Evolutionary conservation across 768 basidiomycete species (phyloP), one percentile per base, ranked within the genome.

Genomic region (Clathrus columnatus): DNA sequence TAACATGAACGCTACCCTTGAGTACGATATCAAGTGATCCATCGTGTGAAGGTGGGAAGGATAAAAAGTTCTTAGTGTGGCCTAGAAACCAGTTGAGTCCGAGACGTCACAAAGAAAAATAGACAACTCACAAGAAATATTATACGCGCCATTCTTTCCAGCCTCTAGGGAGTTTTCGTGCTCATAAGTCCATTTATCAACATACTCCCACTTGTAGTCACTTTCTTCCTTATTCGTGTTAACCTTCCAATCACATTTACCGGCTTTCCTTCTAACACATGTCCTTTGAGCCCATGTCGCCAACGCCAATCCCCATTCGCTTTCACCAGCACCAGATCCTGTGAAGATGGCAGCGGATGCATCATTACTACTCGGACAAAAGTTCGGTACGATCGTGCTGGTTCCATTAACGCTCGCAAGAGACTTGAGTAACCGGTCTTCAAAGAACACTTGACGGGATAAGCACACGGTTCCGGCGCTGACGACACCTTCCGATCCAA

Each of bases 321-420:
- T 62, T 27, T 53, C 56, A 32, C 59, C 59, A 28, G 64, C 53
- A 36, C 61, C 61, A 30, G 59, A 56, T n/a, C n/a, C n/a, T n/a
- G 36, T 36, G n/a, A 36, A 36, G 36, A 36, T 36, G n/a, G 36
- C 36, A 36, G 36, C 36, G 11, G 36, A 4, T 14, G 36, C n/a
- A 2, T n/a, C 36, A 36, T 11, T n/a, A 36, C 36, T 36, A 36
- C 36, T 36, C 11, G 36, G 36, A 11, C 36, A 36, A 46, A 63
- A 64, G 43, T 57, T 48, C 30, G 66, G 60, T 10, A 67, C 60
- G 24, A 68, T 54, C 27, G 67, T 68, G 4, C 66, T 68, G 30
- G 53, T 51, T 7, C 58, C 59, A 50, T 68, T 68, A 56, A 68
- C 57, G 14, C 47, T 50, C 17, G 58, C 26, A 23, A 68, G 62